These are phyloP conservation scores for Haplosporangium gracile DNA, from an alignment of 192 early-diverging fungal species.

Conservation along the genomic window DNA sequence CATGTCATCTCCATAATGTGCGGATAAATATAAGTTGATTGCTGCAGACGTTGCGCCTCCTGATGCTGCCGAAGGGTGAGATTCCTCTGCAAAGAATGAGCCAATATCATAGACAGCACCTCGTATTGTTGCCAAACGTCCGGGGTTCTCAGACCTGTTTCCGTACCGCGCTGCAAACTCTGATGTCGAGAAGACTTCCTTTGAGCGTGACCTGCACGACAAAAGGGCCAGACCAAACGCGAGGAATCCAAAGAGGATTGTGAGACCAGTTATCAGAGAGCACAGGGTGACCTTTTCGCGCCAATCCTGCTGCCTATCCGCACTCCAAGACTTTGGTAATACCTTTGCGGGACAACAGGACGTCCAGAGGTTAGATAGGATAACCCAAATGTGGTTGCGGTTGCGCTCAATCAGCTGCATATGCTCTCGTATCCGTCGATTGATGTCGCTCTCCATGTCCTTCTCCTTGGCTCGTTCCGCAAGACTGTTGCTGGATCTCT, in stretches of 20 bases:
- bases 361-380: neutral
- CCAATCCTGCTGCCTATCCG: constrained; percentile 79
- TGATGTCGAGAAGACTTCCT: neutral
- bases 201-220: constrained; percentile 22
- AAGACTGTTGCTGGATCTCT: constrained; percentile 1
- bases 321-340: constrained; percentile 22
- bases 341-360: constrained; percentile 13
- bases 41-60: neutral
- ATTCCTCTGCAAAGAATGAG: neutral
- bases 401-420: neutral
- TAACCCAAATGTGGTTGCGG: constrained; percentile 18
- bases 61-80: constrained; percentile 3
- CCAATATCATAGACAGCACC: constrained; percentile 25
- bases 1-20: constrained; percentile 15
- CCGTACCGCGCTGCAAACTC: constrained; percentile 16
- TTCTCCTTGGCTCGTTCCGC: constrained; percentile 22
- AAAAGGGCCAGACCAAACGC: constrained; percentile 76
- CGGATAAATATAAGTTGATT: constrained; percentile 7
- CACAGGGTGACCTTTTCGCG: constrained; percentile 90
- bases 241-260: constrained; percentile 79
- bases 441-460: constrained; percentile 21
- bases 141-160: neutral
- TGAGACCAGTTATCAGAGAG: constrained; percentile 75
- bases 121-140: constrained; percentile 10
- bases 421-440: constrained; percentile 11